These are phyloP conservation scores for Trypanosoma caninum DNA, from an alignment of 208 protist species.

Conservation along the genomic window DNA sequence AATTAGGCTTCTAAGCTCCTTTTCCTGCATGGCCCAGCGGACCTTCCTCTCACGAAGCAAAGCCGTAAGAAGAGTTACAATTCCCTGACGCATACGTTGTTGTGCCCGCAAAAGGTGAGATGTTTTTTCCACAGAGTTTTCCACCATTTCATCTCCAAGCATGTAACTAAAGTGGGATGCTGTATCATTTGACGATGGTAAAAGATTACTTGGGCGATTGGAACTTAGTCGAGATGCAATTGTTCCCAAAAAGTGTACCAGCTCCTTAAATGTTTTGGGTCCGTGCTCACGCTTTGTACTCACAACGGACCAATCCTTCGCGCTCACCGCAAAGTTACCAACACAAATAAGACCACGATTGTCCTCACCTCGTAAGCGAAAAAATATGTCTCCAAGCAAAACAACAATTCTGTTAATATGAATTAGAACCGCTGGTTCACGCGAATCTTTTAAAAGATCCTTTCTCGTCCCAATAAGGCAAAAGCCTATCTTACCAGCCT, in stretches of 20 bases:
- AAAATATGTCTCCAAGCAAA: slow-evolving; percentile 29
- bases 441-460: slow-evolving; percentile 22
- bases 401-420: slow-evolving; percentile 27
- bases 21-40: slow-evolving; percentile 22
- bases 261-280: slow-evolving; percentile 25
- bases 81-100: slow-evolving; percentile 24
- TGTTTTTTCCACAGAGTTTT: slow-evolving; percentile 24
- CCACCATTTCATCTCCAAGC: slow-evolving; percentile 27
- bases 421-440: slow-evolving; percentile 19
- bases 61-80: slow-evolving; percentile 27
- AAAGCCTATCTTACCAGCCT: slow-evolving; percentile 22
- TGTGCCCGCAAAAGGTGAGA: slow-evolving; percentile 24
- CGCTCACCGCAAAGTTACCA: slow-evolving; percentile 27
- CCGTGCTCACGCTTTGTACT: slow-evolving; percentile 27
- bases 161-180: slow-evolving; percentile 30
- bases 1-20: slow-evolving; percentile 19
- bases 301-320: slow-evolving; percentile 25
- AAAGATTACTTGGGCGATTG: slow-evolving; percentile 23
- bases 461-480: slow-evolving; percentile 25
- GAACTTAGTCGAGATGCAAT: slow-evolving; percentile 19
- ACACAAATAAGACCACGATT: slow-evolving; percentile 22
- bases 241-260: slow-evolving; percentile 16
- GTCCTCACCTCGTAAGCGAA: slow-evolving; percentile 25
- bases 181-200: slow-evolving; percentile 24
- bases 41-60: slow-evolving; percentile 29